phyloP scores from a whole-genome alignment of 768 basidiomycete species.

The Floccularia luteovirens region DNA sequence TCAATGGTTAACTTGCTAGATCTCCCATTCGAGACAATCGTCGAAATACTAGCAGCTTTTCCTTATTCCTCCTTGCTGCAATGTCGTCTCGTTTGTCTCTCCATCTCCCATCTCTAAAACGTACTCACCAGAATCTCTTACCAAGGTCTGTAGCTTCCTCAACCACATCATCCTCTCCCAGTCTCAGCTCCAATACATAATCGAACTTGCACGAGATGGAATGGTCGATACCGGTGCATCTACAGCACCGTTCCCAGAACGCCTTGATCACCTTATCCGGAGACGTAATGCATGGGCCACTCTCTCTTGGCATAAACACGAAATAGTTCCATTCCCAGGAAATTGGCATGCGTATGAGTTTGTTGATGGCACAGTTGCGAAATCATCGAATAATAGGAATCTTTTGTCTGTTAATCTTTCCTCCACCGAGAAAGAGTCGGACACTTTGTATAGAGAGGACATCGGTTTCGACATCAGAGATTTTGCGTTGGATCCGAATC shows the following conservation, averaged over 20 bases:
- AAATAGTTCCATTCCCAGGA: background rate
- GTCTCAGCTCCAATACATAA: conserved; percentile 24
- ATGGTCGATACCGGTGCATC: conserved; percentile 14
- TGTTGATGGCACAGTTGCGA: background rate
- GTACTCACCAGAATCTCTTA: too few relatives aligned
- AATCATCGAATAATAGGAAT: background rate
- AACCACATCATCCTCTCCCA: conserved; percentile 10
- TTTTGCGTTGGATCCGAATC: too few relatives aligned
- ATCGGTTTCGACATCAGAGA: too few relatives aligned
- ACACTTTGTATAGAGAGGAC: too few relatives aligned
- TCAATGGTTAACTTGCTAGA: too few relatives aligned
- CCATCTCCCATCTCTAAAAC: too few relatives aligned
- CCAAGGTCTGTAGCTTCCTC: conserved; percentile 21
- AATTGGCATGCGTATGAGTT: background rate
- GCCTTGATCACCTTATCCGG: conserved; percentile 9
- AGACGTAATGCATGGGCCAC: conserved; percentile 13
- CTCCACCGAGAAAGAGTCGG: too few relatives aligned
- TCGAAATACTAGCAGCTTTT: too few relatives aligned
- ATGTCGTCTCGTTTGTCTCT: background rate
- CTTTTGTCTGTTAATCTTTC: too few relatives aligned
- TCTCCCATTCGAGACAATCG: too few relatives aligned
- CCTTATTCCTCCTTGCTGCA: too few relatives aligned
- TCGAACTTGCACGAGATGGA: conserved; percentile 28
- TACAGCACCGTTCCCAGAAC: conserved; percentile 10
- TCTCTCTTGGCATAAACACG: conserved; percentile 10